phyloP scores from a whole-genome alignment of 345 rosid genomes.

The Linum usitatissimum region DNA sequence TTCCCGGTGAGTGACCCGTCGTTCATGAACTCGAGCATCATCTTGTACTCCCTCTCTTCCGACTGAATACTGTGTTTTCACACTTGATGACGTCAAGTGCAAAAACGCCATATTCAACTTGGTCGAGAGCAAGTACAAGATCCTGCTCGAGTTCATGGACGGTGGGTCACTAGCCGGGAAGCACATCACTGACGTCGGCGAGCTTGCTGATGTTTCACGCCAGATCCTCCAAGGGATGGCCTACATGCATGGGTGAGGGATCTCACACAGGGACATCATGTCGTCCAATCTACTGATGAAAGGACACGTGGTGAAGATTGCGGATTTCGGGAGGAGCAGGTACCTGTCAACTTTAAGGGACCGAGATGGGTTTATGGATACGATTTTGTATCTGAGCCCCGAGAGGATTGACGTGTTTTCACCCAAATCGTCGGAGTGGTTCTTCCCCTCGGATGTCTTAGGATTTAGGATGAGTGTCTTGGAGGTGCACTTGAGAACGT shows the following conservation, averaged over 20 bases:
- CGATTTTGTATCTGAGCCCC: background rate
- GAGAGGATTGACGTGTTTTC: background rate
- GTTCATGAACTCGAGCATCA: background rate
- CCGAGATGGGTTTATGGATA: background rate
- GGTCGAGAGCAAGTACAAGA: background rate
- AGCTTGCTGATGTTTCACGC: background rate
- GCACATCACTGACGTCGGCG: background rate
- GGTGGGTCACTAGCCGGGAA: background rate
- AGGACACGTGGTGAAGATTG: background rate
- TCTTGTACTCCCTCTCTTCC: background rate
- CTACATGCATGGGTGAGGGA: background rate
- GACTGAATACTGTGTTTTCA: background rate
- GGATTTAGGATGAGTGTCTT: background rate
- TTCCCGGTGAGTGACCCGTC: background rate
- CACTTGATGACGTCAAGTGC: conserved; percentile 1
- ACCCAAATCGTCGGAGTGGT: background rate
- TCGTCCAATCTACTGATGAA: background rate
- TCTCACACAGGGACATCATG: background rate
- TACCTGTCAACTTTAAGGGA: background rate
- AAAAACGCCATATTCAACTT: background rate
- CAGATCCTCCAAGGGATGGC: background rate
- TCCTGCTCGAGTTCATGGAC: conserved; percentile 1
- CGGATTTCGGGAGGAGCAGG: background rate
- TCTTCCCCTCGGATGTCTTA: background rate
- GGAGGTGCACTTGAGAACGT: background rate